These are phyloP conservation scores for Magnaporthiopsis incrustans DNA, from an alignment of 2,329 filamentous ascomycete species.

Conservation along the genomic window DNA sequence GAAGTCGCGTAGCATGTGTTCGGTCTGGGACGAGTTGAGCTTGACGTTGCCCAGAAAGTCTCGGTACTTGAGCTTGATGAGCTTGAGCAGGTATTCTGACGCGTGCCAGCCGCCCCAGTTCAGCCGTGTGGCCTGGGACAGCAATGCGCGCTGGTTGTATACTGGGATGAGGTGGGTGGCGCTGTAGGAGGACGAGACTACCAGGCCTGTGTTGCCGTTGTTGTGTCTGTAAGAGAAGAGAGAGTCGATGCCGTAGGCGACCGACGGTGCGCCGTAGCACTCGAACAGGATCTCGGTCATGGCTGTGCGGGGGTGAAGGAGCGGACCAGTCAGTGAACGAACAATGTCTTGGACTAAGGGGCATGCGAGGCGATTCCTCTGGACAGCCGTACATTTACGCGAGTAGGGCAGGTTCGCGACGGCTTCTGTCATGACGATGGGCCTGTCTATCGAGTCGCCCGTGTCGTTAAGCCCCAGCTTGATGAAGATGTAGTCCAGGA, in stretches of 20 bases:
- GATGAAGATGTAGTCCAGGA: slow-evolving; percentile 89
- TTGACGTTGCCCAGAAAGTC: slow-evolving; percentile 68
- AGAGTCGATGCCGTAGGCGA: slow-evolving; percentile 92
- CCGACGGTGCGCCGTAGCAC: slow-evolving; percentile 82
- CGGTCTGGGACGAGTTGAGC: slow-evolving; percentile 76
- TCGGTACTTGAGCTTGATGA: slow-evolving; percentile 78
- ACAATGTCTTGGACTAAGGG: neutral
- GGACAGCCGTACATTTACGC: slow-evolving; percentile 62
- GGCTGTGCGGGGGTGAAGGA: slow-evolving; percentile 37
- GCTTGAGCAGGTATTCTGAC: slow-evolving; percentile 83
- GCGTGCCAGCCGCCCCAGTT: slow-evolving; percentile 94
- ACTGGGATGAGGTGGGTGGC: slow-evolving; percentile 95
- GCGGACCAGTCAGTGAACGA: neutral
- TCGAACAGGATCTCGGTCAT: slow-evolving; percentile 98
- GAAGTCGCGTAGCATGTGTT: slow-evolving; percentile 79
- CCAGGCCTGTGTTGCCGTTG: slow-evolving; percentile 74
- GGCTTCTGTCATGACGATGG: slow-evolving; percentile 91
- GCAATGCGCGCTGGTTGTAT: slow-evolving; percentile 73
- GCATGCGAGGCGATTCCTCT: neutral
- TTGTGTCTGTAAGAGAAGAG: slow-evolving; percentile 95
- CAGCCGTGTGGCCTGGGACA: slow-evolving; percentile 77
- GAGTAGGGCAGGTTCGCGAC: slow-evolving; percentile 87
- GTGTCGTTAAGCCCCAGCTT: slow-evolving; percentile 80
- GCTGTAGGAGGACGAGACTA: slow-evolving; percentile 87
- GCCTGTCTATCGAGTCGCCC: slow-evolving; percentile 69